phyloP scores from a whole-genome alignment of 1,284 basidiomycete species.

The Porogramme epimiltina region DNA sequence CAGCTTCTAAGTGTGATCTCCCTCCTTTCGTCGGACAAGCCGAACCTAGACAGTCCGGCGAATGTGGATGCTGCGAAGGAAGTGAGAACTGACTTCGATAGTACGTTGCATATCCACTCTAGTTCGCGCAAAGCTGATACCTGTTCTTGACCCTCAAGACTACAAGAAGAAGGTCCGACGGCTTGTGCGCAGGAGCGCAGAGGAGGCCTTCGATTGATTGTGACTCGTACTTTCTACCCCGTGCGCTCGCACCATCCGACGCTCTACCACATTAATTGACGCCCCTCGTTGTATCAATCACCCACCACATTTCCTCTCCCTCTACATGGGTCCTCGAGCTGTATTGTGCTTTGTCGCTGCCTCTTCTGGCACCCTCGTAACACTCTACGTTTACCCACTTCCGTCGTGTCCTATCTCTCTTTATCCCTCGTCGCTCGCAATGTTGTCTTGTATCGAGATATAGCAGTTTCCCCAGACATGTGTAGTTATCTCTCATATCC shows the following conservation, averaged over 20 bases:
- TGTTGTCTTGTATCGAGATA: constrained; percentile 22
- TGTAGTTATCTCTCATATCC: constrained; percentile 7
- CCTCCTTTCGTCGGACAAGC: constrained; percentile 88
- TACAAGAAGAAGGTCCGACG: constrained; percentile 95
- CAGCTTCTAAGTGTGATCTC: constrained; percentile 97
- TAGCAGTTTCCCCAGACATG: constrained; percentile 6
- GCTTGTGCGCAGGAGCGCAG: constrained; percentile 81
- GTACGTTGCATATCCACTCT: constrained; percentile 41
- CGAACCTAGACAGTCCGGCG: constrained; percentile 94
- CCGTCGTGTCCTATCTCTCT: background rate
- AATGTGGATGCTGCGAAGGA: constrained; percentile 97
- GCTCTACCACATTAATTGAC: background rate
- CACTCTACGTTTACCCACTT: background rate
- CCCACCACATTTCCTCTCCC: constrained; percentile 3
- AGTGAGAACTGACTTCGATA: constrained; percentile 71
- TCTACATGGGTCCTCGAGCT: constrained; percentile 13
- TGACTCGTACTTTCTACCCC: background rate
- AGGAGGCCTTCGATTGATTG: constrained; percentile 77
- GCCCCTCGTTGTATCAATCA: constrained; percentile 7
- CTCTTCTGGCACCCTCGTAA: background rate
- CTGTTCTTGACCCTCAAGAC: constrained; percentile 35
- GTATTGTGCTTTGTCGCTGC: constrained; percentile 18
- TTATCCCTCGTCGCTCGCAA: constrained; percentile 6
- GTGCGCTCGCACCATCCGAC: constrained; percentile 6
- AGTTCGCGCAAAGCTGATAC: background rate